Evolutionary conservation across 331 rosid genomes (phyloP).

Genomic region (Quercus tomentella): DNA sequence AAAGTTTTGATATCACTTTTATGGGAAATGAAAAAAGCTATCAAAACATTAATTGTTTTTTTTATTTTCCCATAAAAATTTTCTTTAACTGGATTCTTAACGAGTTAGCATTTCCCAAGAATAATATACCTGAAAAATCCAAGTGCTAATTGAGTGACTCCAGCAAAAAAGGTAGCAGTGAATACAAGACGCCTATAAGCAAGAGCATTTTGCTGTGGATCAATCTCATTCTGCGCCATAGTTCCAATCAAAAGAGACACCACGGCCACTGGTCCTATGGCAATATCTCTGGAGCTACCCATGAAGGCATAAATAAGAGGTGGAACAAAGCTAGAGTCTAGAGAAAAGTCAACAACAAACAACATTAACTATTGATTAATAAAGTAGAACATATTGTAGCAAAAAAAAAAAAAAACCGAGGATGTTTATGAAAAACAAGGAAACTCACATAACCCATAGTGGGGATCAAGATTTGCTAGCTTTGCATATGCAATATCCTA

Average conservation of each 20-base stretch:
- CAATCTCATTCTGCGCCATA: conserved; percentile 39
- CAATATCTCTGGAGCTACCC: conserved; percentile 95
- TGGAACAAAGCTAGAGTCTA: conserved; percentile 84
- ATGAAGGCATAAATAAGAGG: conserved; percentile 83
- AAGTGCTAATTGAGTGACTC: conserved; percentile 63
- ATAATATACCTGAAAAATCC: conserved; percentile 55
- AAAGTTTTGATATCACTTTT: too few species aligned
- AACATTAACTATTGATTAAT: background rate
- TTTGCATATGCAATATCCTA: conserved; percentile 88
- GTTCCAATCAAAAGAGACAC: conserved; percentile 87
- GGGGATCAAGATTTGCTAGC: conserved; percentile 61
- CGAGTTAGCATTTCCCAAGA: too few species aligned
- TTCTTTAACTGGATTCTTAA: too few species aligned
- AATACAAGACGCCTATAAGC: conserved; percentile 66
- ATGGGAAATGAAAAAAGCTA: too few species aligned
- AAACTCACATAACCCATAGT: conserved; percentile 75
- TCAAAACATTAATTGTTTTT: too few species aligned
- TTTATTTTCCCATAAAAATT: too few species aligned
- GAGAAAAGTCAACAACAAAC: background rate
- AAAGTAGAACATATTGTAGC: background rate
- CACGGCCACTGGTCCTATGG: conserved; percentile 93
- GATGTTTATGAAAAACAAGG: background rate
- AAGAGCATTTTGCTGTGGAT: background rate
- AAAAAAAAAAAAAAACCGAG: background rate
- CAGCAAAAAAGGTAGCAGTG: conserved; percentile 93